Evolutionary conservation across 2,329 filamentous ascomycete genomes (phyloP).

Genomic region (Venturia oleaginea): DNA sequence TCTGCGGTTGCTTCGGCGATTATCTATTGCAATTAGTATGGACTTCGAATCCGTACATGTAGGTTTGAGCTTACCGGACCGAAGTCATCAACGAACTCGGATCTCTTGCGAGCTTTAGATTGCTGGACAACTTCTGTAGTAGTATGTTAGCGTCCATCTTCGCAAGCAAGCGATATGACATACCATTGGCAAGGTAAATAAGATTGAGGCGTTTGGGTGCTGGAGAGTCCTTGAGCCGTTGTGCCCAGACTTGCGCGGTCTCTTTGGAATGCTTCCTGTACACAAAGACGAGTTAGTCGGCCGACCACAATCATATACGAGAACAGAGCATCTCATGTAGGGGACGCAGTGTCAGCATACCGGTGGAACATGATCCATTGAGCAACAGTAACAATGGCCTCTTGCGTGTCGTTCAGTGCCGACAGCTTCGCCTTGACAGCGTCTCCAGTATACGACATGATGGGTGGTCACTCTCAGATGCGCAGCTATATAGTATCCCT

Average conservation of each 20-base stretch:
- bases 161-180: slow-evolving; percentile 21
- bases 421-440: slow-evolving; percentile 91
- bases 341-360: slow-evolving; percentile 39
- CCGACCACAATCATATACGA: not conserved
- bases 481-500: not conserved
- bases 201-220: slow-evolving; percentile 80
- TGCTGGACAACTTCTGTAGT: slow-evolving; percentile 86
- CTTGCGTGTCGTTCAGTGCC: slow-evolving; percentile 91
- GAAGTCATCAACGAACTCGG: slow-evolving; percentile 88
- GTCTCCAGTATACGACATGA: slow-evolving; percentile 58
- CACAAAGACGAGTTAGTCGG: slow-evolving; percentile 6
- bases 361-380: slow-evolving; percentile 99
- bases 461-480: slow-evolving; percentile 4
- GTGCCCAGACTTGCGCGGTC: slow-evolving; percentile 85
- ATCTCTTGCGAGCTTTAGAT: slow-evolving; percentile 83
- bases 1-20: slow-evolving; percentile 81
- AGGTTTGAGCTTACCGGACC: slow-evolving; percentile 50
- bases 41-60: not conserved
- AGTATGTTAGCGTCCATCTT: slow-evolving; percentile 17
- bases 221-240: slow-evolving; percentile 77
- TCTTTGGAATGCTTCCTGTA: slow-evolving; percentile 80
- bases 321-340: not conserved
- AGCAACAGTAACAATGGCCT: slow-evolving; percentile 90
- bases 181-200: slow-evolving; percentile 92
- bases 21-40: slow-evolving; percentile 35